Evolutionary conservation across 192 early-diverging fungal species (phyloP).

Genomic region (Backusella australiensis): DNA sequence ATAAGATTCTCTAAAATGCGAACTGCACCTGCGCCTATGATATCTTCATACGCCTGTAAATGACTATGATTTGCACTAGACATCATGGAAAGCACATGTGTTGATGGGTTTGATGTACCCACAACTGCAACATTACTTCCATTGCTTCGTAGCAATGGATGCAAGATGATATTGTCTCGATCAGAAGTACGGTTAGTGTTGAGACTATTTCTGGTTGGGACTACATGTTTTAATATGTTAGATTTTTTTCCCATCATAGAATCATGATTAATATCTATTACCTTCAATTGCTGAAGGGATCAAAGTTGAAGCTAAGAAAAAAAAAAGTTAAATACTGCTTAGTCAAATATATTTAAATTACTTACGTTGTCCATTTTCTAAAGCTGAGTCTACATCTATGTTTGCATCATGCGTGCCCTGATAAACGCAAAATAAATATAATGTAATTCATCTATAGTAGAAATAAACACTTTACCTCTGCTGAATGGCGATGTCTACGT

Average conservation of each 20-base stretch:
- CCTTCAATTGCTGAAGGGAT: background rate
- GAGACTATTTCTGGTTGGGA: background rate
- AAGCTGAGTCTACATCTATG: background rate
- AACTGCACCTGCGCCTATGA: constrained; percentile 56
- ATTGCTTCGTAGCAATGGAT: constrained; percentile 52
- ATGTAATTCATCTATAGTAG: background rate
- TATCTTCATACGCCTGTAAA: constrained; percentile 60
- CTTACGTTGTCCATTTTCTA: background rate
- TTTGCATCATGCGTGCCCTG: background rate
- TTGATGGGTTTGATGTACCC: background rate
- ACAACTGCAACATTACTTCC: background rate
- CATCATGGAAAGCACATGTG: constrained; percentile 38
- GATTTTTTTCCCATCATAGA: background rate
- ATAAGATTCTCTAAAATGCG: constrained; percentile 50
- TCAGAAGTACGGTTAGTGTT: constrained; percentile 2
- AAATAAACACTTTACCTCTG: constrained; percentile 14
- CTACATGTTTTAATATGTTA: background rate
- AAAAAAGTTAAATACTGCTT: background rate
- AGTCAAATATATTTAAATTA: background rate
- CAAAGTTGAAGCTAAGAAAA: background rate
- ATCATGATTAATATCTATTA: background rate
- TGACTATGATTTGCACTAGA: constrained; percentile 52
- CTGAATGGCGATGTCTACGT: constrained; percentile 42
- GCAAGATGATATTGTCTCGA: constrained; percentile 56
- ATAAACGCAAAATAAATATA: background rate